These are phyloP conservation scores for Phytophthora macrochlamydospora DNA, from an alignment of 352 stramenopile species.

Conservation along the genomic window DNA sequence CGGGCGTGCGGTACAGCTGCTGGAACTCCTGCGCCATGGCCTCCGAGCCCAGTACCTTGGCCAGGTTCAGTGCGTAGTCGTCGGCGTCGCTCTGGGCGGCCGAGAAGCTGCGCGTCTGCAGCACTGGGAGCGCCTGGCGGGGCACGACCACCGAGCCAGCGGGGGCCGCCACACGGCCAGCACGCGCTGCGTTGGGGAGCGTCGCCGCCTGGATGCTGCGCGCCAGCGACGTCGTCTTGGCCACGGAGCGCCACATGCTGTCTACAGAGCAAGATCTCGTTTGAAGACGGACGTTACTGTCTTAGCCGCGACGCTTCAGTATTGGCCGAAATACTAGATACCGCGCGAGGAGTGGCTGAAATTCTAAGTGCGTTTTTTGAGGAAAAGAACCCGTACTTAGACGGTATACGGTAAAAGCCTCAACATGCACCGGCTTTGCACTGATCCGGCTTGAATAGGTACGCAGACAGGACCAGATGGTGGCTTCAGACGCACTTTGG, in stretches of 20 bases:
- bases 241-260: conserved; percentile 40
- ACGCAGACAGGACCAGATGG: conserved; percentile 17
- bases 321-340: background rate
- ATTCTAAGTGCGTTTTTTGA: background rate
- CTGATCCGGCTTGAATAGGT: conserved; percentile 1
- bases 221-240: conserved; percentile 28
- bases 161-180: background rate
- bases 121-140: background rate
- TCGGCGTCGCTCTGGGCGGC: conserved; percentile 16
- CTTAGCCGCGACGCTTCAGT: background rate
- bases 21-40: conserved; percentile 72
- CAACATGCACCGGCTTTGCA: too few relatives aligned
- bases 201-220: conserved; percentile 22
- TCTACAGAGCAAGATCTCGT: conserved; percentile 18
- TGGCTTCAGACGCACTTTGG: conserved; percentile 20
- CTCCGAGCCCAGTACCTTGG: conserved; percentile 60
- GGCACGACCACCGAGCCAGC: background rate
- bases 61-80: conserved; percentile 57
- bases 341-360: background rate
- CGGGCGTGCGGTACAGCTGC: conserved; percentile 74
- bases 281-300: background rate
- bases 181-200: background rate
- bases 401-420: too few relatives aligned
- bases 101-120: conserved; percentile 27
- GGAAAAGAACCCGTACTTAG: conserved; percentile 8